These are phyloP conservation scores for Camellia japonica DNA, from an alignment of 148 eudicot genomes.

Conservation along the genomic window DNA sequence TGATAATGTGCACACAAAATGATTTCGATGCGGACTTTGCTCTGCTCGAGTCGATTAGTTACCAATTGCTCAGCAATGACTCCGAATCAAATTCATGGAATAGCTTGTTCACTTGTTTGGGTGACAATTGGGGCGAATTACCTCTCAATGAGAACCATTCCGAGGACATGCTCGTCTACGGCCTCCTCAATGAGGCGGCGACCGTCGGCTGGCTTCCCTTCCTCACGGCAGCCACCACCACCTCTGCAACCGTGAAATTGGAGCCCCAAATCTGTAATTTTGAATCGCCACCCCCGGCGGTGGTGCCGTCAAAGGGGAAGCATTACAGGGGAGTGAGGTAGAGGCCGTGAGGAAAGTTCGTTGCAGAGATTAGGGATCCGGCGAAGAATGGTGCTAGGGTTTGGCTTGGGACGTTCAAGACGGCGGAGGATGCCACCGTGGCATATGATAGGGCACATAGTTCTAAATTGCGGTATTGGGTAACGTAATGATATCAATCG, in stretches of 20 bases:
- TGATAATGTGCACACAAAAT: constrained; percentile 23
- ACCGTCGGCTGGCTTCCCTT: constrained; percentile 51
- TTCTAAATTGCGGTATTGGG: too few relatives aligned
- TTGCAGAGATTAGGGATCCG: constrained; percentile 75
- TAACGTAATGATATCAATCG: too few relatives aligned
- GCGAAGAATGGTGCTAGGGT: constrained; percentile 66
- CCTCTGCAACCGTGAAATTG: constrained; percentile 16
- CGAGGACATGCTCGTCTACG: constrained; percentile 59
- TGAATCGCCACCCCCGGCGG: constrained; percentile 9
- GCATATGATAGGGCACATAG: constrained; percentile 54
- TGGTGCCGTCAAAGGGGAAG: constrained; percentile 31
- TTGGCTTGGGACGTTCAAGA: constrained; percentile 72
- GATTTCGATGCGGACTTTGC: constrained; percentile 33
- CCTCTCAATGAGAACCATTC: constrained; percentile 59
- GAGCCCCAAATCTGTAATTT: constrained; percentile 8
- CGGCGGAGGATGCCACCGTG: constrained; percentile 66
- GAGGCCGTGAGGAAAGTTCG: constrained; percentile 80
- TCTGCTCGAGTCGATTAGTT: constrained; percentile 45
- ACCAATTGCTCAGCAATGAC: constrained; percentile 35
- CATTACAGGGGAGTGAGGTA: constrained; percentile 66
- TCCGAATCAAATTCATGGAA: constrained; percentile 16
- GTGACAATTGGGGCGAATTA: constrained; percentile 52
- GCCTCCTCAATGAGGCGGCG: constrained; percentile 45
- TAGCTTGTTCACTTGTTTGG: constrained; percentile 48
- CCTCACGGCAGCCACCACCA: background rate